Base-by-base conservation (phyloP, 352 stramenopile genomes). In the Pythium folliculosum region DNA sequence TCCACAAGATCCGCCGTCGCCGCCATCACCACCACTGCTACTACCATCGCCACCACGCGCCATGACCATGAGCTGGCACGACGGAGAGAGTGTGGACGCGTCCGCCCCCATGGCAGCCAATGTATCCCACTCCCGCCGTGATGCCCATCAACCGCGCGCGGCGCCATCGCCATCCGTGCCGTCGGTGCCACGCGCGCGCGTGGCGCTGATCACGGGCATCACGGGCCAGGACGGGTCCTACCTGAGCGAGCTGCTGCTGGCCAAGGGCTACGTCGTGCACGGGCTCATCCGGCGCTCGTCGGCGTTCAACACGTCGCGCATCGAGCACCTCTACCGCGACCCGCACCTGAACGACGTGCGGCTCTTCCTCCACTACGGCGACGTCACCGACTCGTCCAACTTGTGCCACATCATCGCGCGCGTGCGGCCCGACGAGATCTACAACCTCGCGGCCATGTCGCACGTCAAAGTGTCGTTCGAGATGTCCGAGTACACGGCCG, bases 401-500 rank as follows among this genome's bases (percentile, higher is more conserved):
- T 81, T 99, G 35, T 99, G 97, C 72, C 76, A 89, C 63, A 98
- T 99, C 70, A 95, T 99, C 64, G 81, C 91, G 7, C 84, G 89
- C n/a, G 82, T 99, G n/a, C 90, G 90, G 16, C 97, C 97, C 1
- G 83, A 97, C 65, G 97, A 99, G 80, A 97, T 99, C 69, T 99
- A 99, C 89, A 99, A 99, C 74, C 80, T 99, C 52, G 97, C 94
- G 10, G 97, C 97, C 23, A 99, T 99, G 96, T 98, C 92, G 76
- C 97, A 99, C 76, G 97, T 99, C 50, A 98, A 99, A 71, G 97
- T 99, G 32, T 99, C 96, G 10, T 99, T 99, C 67, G 97, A 99
- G 69, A 98, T 99, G 95, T 95, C 96, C 17, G 97, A 99, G 77
- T 99, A 99, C 86, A 99, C 97, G 44, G 97, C 97, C n/a, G 96